Conservation (phyloP, 2,329 filamentous ascomycete species). For the Conoideocrella luteorostrata region DNA sequence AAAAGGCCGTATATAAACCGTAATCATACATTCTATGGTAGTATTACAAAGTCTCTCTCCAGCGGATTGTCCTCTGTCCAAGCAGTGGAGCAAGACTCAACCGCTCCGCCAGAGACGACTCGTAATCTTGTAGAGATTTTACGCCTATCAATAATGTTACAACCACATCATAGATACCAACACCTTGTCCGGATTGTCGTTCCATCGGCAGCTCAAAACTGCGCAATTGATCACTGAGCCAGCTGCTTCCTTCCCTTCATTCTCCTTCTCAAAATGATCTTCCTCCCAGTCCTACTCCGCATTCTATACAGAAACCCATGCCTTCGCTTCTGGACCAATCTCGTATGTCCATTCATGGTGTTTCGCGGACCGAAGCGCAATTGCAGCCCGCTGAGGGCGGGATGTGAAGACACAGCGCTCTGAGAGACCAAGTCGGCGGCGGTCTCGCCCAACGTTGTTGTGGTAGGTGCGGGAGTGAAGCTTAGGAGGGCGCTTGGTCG, state of each 20-base stretch:
- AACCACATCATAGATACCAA: no score
- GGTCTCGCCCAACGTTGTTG: constrained; percentile 15
- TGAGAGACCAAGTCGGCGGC: constrained; percentile 38
- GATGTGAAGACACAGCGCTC: constrained; percentile 43
- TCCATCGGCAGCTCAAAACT: no score
- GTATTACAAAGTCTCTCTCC: no score
- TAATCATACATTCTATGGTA: no score
- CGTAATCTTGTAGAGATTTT: no score
- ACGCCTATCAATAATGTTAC: no score
- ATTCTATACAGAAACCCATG: constrained; percentile 50
- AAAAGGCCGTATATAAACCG: no score
- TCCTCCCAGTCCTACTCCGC: constrained; percentile 44
- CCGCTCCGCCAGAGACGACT: no score
- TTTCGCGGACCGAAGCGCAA: constrained; percentile 53
- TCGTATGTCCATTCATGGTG: constrained; percentile 48
- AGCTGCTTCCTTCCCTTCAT: constrained; percentile 46
- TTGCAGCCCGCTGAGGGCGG: constrained; percentile 44
- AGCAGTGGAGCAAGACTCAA: no score
- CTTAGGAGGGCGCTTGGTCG: constrained; percentile 22
- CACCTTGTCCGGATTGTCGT: no score
- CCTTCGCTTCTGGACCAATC: constrained; percentile 53
- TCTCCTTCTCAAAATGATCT: constrained; percentile 45
- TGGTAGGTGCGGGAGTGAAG: constrained; percentile 23
- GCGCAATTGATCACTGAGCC: constrained; percentile 24
- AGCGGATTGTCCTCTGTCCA: no score